A percentile compares a stretch with the other conserved stretches of the same genome.
These are phyloP conservation scores for Arthrobotrys sphaeroides DNA, from an alignment of 2,329 filamentous ascomycete species.

Conservation along the genomic window DNA sequence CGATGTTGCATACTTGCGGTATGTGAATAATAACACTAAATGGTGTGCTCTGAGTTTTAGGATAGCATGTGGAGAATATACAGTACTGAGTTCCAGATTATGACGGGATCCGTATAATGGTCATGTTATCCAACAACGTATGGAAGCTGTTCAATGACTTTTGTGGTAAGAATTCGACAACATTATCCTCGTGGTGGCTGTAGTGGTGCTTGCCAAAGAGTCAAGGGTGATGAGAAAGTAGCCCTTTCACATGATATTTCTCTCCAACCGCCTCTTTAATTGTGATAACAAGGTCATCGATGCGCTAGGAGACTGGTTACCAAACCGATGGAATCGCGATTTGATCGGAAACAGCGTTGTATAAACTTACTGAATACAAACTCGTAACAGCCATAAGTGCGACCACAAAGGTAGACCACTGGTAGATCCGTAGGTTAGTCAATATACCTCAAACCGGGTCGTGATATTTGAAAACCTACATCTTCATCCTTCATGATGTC, in stretches of 20 bases:
- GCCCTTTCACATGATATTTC: slow-evolving; percentile 23
- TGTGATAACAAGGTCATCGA: slow-evolving; percentile 39
- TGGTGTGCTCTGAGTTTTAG: no score
- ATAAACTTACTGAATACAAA: slow-evolving; percentile 36
- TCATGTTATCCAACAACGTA: no score
- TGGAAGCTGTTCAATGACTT: no score
- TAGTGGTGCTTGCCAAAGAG: no score
- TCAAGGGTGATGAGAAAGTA: slow-evolving; percentile 12
- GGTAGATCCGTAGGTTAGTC: slow-evolving; percentile 9
- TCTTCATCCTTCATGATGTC: slow-evolving; percentile 35
- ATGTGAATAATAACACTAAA: no score
- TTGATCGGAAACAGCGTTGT: neutral
- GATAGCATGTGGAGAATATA: no score
- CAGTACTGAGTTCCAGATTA: no score
- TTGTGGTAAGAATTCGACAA: no score
- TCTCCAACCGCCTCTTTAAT: slow-evolving; percentile 37
- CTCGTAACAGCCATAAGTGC: slow-evolving; percentile 35
- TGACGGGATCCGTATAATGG: no score
- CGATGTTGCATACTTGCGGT: no score
- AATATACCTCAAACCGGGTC: neutral
- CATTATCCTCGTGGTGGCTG: no score
- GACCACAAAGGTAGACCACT: slow-evolving; percentile 37
- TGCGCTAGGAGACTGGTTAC: slow-evolving; percentile 14
- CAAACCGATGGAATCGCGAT: neutral
- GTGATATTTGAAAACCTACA: neutral